Percentiles rank a stretch among this genome's conserved stretches.
Conservation (phyloP, 768 basidiomycete species). For the Lepiota venenata region DNA sequence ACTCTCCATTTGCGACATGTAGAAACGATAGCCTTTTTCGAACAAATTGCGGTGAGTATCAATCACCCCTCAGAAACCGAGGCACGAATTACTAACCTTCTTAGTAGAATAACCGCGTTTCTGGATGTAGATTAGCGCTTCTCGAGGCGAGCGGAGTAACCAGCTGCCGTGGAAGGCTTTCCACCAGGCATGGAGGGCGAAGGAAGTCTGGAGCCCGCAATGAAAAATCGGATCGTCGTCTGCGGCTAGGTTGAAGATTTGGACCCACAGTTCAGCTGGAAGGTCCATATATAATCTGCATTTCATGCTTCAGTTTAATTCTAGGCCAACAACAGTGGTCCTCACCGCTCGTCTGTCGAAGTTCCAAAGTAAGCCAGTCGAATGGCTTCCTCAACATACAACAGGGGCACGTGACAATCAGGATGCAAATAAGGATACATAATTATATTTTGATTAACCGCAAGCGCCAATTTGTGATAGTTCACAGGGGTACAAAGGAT, state of each 20-base stretch:
- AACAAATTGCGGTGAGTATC: background rate
- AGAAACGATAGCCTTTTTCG: conserved; percentile 55
- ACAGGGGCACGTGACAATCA: too few relatives aligned
- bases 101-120: conserved; percentile 61
- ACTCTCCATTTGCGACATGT: conserved; percentile 65
- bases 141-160: conserved; percentile 57
- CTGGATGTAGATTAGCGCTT: conserved; percentile 56
- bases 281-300: conserved; percentile 28
- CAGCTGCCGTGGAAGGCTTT: conserved; percentile 47
- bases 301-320: conserved; percentile 2
- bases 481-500: too few relatives aligned
- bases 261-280: conserved; percentile 67
- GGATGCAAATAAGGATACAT: too few relatives aligned
- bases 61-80: background rate
- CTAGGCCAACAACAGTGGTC: too few relatives aligned
- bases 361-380: too few relatives aligned
- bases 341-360: too few relatives aligned
- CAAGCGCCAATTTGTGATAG: too few relatives aligned
- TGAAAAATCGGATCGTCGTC: conserved; percentile 70
- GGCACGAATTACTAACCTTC: conserved; percentile 42
- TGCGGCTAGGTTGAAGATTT: conserved; percentile 68
- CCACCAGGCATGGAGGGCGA: conserved; percentile 68
- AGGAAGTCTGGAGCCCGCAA: conserved; percentile 53
- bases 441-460: too few relatives aligned
- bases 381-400: too few relatives aligned